phyloP scores from a whole-genome alignment of 495 filamentous ascomycete species.

The Talaromyces trachyspermus region DNA sequence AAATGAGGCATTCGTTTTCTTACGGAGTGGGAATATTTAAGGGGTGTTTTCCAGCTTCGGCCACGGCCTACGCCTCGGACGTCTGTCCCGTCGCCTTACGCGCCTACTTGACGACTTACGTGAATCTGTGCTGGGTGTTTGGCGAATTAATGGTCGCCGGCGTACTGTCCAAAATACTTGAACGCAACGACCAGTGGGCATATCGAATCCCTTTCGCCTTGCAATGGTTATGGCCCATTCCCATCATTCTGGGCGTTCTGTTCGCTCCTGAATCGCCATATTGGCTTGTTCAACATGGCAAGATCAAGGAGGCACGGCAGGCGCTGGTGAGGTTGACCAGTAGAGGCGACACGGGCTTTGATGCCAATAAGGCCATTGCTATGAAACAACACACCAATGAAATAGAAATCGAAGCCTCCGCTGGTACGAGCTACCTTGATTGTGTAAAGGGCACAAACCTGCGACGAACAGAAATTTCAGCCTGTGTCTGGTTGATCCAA shows the following conservation, averaged over 20 bases:
- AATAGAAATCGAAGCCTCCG: conserved; percentile 52
- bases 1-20: no score
- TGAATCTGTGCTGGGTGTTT: conserved; percentile 70
- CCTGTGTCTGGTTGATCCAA: conserved; percentile 65
- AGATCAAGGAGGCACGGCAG: conserved; percentile 50
- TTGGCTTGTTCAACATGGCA: conserved; percentile 64
- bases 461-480: conserved; percentile 64
- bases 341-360: conserved; percentile 44
- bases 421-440: conserved; percentile 53
- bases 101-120: conserved; percentile 61
- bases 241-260: conserved; percentile 53
- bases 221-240: conserved; percentile 70
- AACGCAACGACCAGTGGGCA: conserved; percentile 44
- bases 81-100: conserved; percentile 62
- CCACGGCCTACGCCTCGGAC: conserved; percentile 69
- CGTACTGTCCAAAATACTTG: conserved; percentile 51
- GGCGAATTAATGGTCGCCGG: conserved; percentile 62
- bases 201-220: conserved; percentile 58
- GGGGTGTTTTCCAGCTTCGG: no score
- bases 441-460: conserved; percentile 65
- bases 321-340: conserved; percentile 53
- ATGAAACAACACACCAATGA: conserved; percentile 70
- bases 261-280: conserved; percentile 66
- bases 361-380: conserved; percentile 58
- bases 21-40: no score